These are phyloP conservation scores for Chiua virens DNA, from an alignment of 768 basidiomycete genomes.

Conservation along the genomic window DNA sequence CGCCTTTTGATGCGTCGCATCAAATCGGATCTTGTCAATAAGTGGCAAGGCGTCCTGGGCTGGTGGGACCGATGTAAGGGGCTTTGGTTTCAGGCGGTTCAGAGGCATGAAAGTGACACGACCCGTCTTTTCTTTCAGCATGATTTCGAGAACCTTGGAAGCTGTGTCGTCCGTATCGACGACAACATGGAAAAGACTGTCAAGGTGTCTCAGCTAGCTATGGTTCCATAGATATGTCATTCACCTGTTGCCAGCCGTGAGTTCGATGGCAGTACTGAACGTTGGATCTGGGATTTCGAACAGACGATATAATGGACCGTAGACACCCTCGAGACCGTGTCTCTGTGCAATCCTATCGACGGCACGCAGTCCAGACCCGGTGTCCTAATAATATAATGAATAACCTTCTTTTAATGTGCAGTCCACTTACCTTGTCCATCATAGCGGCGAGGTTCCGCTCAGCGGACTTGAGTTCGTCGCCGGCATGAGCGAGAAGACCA, in stretches of 20 bases:
- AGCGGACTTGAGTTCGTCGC: conserved; percentile 76
- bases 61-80: conserved; percentile 52
- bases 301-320: conserved; percentile 91
- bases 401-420: not conserved
- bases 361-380: conserved; percentile 82
- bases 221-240: not conserved
- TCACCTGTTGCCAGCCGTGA: conserved; percentile 94
- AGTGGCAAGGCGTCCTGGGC: conserved; percentile 79
- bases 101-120: conserved; percentile 98
- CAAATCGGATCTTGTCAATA: conserved; percentile 79
- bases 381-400: conserved; percentile 60
- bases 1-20: conserved; percentile 69
- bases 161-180: conserved; percentile 97
- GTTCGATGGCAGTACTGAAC: conserved; percentile 90
- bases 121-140: conserved; percentile 91
- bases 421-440: conserved; percentile 84
- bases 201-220: conserved; percentile 2
- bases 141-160: conserved; percentile 84
- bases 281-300: conserved; percentile 87
- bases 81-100: conserved; percentile 86
- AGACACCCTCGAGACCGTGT: conserved; percentile 76
- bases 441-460: conserved; percentile 81
- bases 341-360: conserved; percentile 82
- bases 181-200: conserved; percentile 89
- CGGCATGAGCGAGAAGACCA: conserved; percentile 71